Evolutionary conservation across 768 basidiomycete species (phyloP), one percentile per base, ranked within the genome.

Genomic region (Russula lepida): DNA sequence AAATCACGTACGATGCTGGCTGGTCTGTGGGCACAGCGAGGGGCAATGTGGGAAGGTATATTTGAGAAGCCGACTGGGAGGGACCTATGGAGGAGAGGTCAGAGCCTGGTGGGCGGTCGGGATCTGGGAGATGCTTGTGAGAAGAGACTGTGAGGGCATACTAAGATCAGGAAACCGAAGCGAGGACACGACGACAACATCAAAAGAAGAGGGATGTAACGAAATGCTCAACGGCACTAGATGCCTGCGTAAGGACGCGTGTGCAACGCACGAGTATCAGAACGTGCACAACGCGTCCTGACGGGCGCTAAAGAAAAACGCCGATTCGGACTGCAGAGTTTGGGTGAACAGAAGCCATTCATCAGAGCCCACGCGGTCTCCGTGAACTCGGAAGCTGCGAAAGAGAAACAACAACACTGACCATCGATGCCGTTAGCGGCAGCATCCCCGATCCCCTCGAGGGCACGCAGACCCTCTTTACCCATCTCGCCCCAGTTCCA

Each of bases 31-130:
- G 64, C 41, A 46, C 55, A 32, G 37, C 61, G 65, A 58, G 27
- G 28, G 64, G 41, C 6, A 19, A 19, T 4, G 25, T 5, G 19
- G 56, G 58, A 51, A 69, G 59, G 48, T 73, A 72, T 53, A 79
- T 75, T 71, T 89, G 85, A 19, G 88, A 89, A 2, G 85, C 85
- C 2, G 86, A 88, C 64, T 88, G 88, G 6, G 87, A 89, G n/a
- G 86, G 87, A 0, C 83, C 80, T 63, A 88, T 74, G 1, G 86
- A 87, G n/a, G 82, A 83, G 15, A 79, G 69, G 69, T 84, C 82
- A 56, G 84, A 83, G 4, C 74, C 73, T 57, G 65, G 28, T 12
- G 43, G 62, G 49, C 61, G 60, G 33, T 64, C 60, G 50, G 37
- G 28, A 47, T 65, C 56, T 39, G 52, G 43, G n/a, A 21, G 49